Conservation (phyloP, 805 yeast genomes). For the Saccharomycopsis sp. region DNA sequence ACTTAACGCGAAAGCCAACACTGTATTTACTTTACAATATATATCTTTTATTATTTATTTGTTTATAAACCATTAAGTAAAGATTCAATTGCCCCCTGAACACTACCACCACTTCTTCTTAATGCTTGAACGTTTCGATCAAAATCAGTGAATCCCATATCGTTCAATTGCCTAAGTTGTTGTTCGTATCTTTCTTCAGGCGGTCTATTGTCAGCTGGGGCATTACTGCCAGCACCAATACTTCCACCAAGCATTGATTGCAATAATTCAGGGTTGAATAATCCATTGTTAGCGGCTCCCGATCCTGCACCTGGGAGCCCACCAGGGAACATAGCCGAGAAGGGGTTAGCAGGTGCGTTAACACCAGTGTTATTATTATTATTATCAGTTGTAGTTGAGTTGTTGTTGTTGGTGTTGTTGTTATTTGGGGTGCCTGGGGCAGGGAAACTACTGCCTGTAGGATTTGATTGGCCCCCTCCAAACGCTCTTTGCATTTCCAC, state of each 20-base stretch:
- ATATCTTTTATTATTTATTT: neutral
- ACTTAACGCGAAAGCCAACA: slow-evolving; percentile 7
- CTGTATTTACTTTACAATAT: neutral
- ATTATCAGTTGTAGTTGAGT: slow-evolving; percentile 21
- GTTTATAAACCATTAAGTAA: slow-evolving; percentile 62
- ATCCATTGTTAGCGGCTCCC: slow-evolving; percentile 62
- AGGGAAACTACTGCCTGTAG: slow-evolving; percentile 27
- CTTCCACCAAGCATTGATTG: slow-evolving; percentile 40
- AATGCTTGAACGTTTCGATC: slow-evolving; percentile 88
- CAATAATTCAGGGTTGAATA: slow-evolving; percentile 42
- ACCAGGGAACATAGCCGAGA: slow-evolving; percentile 38
- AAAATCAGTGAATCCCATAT: slow-evolving; percentile 85
- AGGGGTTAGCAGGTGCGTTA: slow-evolving; percentile 42
- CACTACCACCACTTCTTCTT: slow-evolving; percentile 94
- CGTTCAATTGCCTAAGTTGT: slow-evolving; percentile 69
- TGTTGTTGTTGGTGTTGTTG: slow-evolving; percentile 23
- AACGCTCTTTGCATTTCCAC: slow-evolving; percentile 62
- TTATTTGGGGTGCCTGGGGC: slow-evolving; percentile 27
- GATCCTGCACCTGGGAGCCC: slow-evolving; percentile 47
- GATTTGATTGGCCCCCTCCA: slow-evolving; percentile 30
- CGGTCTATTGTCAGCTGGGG: slow-evolving; percentile 50
- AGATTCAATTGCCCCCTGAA: slow-evolving; percentile 93
- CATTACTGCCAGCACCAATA: slow-evolving; percentile 23
- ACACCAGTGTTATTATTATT: slow-evolving; percentile 12
- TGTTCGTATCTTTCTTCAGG: slow-evolving; percentile 73